Evolutionary conservation across 73 alveolate species (phyloP).

Genomic region (Stentor coeruleus): DNA sequence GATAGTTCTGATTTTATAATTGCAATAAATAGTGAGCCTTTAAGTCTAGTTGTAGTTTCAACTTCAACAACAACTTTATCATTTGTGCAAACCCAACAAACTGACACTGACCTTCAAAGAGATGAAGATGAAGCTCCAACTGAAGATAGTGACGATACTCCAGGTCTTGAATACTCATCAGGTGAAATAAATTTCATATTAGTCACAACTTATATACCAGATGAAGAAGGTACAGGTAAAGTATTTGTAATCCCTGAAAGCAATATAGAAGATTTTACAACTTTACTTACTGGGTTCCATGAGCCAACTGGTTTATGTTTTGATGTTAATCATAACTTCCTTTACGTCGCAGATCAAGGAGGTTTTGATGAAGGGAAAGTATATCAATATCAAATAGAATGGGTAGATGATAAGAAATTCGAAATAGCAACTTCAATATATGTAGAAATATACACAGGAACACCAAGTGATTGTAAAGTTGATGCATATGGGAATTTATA

Average conservation of each 20-base stretch:
- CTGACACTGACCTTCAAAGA: background rate
- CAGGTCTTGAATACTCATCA: background rate
- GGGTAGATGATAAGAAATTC: background rate
- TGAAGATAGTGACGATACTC: background rate
- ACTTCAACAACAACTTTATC: no score
- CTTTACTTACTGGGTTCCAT: background rate
- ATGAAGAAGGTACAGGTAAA: background rate
- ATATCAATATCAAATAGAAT: background rate
- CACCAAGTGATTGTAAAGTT: constrained; percentile 20
- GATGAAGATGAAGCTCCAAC: background rate
- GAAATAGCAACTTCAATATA: background rate
- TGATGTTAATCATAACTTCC: constrained; percentile 7
- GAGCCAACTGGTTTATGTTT: background rate
- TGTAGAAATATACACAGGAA: background rate
- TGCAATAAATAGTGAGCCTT: background rate
- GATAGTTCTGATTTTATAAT: no score
- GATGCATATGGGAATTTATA: constrained; percentile 20
- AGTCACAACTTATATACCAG: background rate
- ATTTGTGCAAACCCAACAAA: background rate
- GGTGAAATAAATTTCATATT: background rate
- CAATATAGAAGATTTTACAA: background rate
- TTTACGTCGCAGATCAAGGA: background rate
- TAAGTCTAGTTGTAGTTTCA: no score
- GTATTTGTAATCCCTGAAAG: background rate
- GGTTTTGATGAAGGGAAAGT: background rate